A percentile compares a stretch with the other conserved stretches of the same genome.
These are phyloP conservation scores for Guadua angustifolia DNA, from an alignment of 176 grass and related monocot genomes.

Conservation along the genomic window DNA sequence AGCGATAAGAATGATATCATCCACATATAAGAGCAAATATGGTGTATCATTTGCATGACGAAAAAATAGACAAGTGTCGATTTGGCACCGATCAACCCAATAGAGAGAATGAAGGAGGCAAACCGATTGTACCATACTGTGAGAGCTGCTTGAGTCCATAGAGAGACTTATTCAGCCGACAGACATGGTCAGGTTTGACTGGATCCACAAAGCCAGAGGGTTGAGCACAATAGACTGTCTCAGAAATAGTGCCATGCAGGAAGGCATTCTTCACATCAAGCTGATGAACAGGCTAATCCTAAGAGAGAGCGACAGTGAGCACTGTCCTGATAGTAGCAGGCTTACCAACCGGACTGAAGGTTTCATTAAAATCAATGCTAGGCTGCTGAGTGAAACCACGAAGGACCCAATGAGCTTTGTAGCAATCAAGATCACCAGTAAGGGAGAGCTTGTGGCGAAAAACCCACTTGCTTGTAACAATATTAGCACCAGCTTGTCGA, in stretches of 20 bases:
- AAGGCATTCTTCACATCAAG: neutral
- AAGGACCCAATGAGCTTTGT: too few relatives aligned
- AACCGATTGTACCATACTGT: neutral
- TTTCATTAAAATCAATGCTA: neutral
- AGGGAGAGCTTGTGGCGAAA: too few relatives aligned
- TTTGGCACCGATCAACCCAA: neutral
- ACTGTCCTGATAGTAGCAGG: neutral
- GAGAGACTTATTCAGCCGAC: too few relatives aligned
- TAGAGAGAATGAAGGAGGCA: neutral
- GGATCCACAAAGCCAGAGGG: neutral
- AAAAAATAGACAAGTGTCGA: neutral
- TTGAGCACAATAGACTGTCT: neutral
- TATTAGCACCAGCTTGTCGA: neutral
- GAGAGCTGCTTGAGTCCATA: too few relatives aligned
- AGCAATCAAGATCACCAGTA: too few relatives aligned
- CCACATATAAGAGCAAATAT: neutral
- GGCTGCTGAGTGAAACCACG: neutral
- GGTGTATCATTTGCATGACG: rapidly evolving
- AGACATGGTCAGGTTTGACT: neutral
- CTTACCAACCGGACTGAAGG: neutral
- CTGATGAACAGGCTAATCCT: too few relatives aligned
- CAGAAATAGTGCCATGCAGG: neutral
- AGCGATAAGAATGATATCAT: neutral
- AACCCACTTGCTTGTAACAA: too few relatives aligned
- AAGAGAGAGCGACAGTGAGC: neutral